phyloP scores from a whole-genome alignment of 805 yeast species.

The Metschnikowia chrysomelidarum region DNA sequence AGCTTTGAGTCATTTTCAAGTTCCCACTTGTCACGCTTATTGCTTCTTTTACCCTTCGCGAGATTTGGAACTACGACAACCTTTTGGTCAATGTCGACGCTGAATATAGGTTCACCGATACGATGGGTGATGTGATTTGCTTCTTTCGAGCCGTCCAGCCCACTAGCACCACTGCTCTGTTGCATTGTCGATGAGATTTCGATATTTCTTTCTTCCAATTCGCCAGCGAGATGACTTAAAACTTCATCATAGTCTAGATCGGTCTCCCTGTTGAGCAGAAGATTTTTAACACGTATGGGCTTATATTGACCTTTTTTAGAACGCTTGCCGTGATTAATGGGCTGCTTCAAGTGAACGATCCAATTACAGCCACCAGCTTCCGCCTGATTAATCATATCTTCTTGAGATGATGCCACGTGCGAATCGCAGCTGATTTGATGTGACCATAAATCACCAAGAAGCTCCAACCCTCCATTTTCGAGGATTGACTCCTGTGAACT shows the following conservation, averaged over 20 bases:
- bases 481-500: constrained; percentile 59
- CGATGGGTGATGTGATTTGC: constrained; percentile 6
- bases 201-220: constrained; percentile 23
- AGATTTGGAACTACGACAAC: constrained; percentile 72
- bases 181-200: constrained; percentile 13
- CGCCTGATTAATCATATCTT: constrained; percentile 66
- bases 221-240: constrained; percentile 28
- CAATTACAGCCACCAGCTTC: constrained; percentile 69
- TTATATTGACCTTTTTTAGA: constrained; percentile 50
- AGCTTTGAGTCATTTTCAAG: constrained; percentile 69
- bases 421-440: constrained; percentile 78
- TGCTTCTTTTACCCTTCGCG: constrained; percentile 76
- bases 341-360: constrained; percentile 76
- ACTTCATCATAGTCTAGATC: constrained; percentile 77
- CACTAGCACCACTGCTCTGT: constrained; percentile 2
- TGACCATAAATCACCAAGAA: constrained; percentile 69
- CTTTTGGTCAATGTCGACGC: constrained; percentile 48
- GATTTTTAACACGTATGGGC: constrained; percentile 69
- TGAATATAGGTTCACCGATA: constrained; percentile 29
- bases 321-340: constrained; percentile 39
- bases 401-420: constrained; percentile 35
- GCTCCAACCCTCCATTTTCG: constrained; percentile 59
- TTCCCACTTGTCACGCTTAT: constrained; percentile 74
- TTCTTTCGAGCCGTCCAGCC: constrained; percentile 2
- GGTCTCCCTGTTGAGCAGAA: constrained; percentile 56